Evolutionary conservation across 2,329 filamentous ascomycete species (phyloP).

Genomic region (Ophiosphaerella korrae): DNA sequence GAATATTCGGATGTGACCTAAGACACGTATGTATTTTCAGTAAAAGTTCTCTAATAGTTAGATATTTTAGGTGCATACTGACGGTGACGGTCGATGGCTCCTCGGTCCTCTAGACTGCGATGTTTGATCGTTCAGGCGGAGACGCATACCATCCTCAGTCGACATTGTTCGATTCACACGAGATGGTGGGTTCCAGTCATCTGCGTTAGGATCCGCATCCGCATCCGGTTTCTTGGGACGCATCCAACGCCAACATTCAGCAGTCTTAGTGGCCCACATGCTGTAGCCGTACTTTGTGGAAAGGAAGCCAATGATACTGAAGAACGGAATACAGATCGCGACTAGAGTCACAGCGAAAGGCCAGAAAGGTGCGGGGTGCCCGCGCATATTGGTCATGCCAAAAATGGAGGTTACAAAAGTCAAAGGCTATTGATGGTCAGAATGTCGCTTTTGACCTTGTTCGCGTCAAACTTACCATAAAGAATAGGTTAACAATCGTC

Average conservation of each 20-base stretch:
- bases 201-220: conserved; percentile 8
- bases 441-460: neutral
- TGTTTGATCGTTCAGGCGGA: conserved; percentile 20
- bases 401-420: conserved; percentile 67
- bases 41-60: no score
- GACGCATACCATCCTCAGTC: conserved; percentile 36
- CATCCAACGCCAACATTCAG: conserved; percentile 34
- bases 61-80: neutral
- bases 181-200: conserved; percentile 6
- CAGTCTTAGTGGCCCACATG: conserved; percentile 43
- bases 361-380: conserved; percentile 41
- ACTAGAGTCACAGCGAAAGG: conserved; percentile 50
- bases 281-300: conserved; percentile 49
- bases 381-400: conserved; percentile 57
- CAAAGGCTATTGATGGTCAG: conserved; percentile 47
- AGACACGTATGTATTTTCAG: no score
- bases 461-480: conserved; percentile 46
- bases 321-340: conserved; percentile 53
- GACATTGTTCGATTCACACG: conserved; percentile 29
- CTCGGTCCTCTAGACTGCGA: conserved; percentile 7
- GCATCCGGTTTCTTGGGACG: conserved; percentile 17
- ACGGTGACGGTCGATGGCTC: conserved; percentile 19
- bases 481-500: conserved; percentile 66
- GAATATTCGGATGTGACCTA: conserved; percentile 30
- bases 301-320: conserved; percentile 53